A percentile compares a stretch with the other conserved stretches of the same genome.
Conservation (phyloP, 2,329 filamentous ascomycete species). For the Ascochyta rabiei region DNA sequence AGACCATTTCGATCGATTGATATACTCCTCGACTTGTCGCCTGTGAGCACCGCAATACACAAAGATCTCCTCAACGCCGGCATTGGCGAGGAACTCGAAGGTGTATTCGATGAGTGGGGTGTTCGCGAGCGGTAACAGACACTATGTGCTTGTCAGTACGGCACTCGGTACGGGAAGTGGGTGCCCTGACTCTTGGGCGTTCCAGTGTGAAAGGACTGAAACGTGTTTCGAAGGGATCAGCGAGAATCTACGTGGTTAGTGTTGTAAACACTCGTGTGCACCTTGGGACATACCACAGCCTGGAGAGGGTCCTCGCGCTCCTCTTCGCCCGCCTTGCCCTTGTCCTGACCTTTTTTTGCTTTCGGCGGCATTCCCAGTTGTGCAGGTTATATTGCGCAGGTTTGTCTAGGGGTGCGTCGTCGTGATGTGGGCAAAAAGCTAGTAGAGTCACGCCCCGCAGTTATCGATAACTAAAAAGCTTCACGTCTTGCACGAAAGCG, state of each 20-base stretch:
- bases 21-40: conserved; percentile 84
- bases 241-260: conserved; percentile 69
- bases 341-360: conserved; percentile 51
- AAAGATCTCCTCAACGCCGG: conserved; percentile 92
- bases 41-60: conserved; percentile 90
- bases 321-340: conserved; percentile 56
- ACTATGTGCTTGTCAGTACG: conserved; percentile 60
- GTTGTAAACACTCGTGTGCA: conserved; percentile 7
- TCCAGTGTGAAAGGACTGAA: conserved; percentile 90
- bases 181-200: conserved; percentile 71
- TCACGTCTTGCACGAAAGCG: conserved; percentile 3
- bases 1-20: conserved; percentile 77
- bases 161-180: not conserved
- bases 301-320: conserved; percentile 67
- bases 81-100: conserved; percentile 92
- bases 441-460: conserved; percentile 16
- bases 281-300: conserved; percentile 60
- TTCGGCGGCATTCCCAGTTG: conserved; percentile 54
- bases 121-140: conserved; percentile 90
- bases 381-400: not conserved
- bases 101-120: conserved; percentile 97
- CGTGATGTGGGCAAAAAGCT: conserved; percentile 8
- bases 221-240: conserved; percentile 92
- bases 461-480: conserved; percentile 19
- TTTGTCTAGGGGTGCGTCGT: not conserved